phyloP scores from a whole-genome alignment of 208 protist species.

The Leishmania tropica region DNA sequence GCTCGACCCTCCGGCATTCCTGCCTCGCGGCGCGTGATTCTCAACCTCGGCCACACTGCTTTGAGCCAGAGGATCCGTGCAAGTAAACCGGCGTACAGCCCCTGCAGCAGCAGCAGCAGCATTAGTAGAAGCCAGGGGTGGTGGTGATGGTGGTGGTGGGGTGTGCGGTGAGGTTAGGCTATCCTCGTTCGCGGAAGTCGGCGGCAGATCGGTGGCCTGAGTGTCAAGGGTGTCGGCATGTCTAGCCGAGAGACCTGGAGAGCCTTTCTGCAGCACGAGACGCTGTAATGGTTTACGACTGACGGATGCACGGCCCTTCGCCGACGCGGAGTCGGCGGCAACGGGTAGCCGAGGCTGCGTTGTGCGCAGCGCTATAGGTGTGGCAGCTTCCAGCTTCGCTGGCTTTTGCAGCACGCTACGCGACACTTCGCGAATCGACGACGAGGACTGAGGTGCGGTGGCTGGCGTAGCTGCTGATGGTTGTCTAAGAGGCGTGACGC shows the following conservation, averaged over 20 bases:
- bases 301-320: not conserved
- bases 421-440: not conserved
- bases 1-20: not conserved
- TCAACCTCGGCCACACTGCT: not conserved
- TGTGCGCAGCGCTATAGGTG: not conserved
- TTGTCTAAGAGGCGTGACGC: not conserved
- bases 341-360: not conserved
- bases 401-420: not conserved
- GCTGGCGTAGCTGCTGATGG: not conserved
- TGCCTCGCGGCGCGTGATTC: slow-evolving; percentile 1
- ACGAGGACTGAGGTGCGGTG: not conserved
- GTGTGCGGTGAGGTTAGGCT: not conserved
- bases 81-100: not conserved
- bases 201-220: not conserved
- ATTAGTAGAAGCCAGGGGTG: not conserved
- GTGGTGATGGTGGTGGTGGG: not conserved
- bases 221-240: too few species aligned
- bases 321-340: too few species aligned
- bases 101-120: not conserved
- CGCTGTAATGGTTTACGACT: not conserved
- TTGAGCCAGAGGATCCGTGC: not conserved
- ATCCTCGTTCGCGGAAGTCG: not conserved
- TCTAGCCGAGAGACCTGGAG: not conserved
- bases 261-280: not conserved
- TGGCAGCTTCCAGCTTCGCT: not conserved